Base-by-base conservation (phyloP, 1,284 basidiomycete species). In the Cutaneotrichosporon cutaneum region DNA sequence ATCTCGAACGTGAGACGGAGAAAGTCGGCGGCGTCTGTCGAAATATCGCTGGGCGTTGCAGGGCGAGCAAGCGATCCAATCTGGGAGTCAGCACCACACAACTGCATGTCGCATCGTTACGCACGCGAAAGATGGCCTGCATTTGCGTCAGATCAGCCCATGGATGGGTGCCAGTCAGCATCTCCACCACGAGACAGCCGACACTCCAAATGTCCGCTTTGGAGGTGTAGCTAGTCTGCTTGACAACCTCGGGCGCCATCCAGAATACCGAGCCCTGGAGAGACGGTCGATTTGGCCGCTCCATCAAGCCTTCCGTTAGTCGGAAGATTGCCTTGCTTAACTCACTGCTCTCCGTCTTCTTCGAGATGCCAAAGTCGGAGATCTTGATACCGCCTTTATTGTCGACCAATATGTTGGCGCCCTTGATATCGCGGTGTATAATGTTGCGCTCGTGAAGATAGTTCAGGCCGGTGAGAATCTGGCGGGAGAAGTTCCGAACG, bases 151-250 rank as follows among this genome's bases (percentile, higher is more conserved):
- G 83, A 66, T 93, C 90, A 0, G 95, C 90, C 90, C 93, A 99
- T 0, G 96, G 96, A 77, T 97, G 95, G 70, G 94, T 89, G 4
- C 95, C 95, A 0, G 93, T 97, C 61, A 99, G 83, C 96, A 99
- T 99, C 79, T 99, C 96, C 21, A 99, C 93, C 16, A 98, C 90
- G 54, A 99, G 81, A 78, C 96, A 99, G 2, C 96, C 96, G 0
- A 99, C 88, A 72, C 90, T 93, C 96, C 96, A 99, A 57, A 99
- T 97, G 77, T 99, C 96, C 7, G 94, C 94, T 74, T 97, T 97
- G 71, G 85, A 86, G 6, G 94, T 96, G 76, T 98, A 94, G 16
- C 70, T 73, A 21, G 89, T 94, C 80, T 99, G 95, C 77, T 96
- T 94, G 63, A 99, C 95, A 16, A 97, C 94, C 76, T 99, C 96